These are phyloP conservation scores for Eucalyptus regnans DNA, from an alignment of 345 rosid genomes.

Conservation along the genomic window DNA sequence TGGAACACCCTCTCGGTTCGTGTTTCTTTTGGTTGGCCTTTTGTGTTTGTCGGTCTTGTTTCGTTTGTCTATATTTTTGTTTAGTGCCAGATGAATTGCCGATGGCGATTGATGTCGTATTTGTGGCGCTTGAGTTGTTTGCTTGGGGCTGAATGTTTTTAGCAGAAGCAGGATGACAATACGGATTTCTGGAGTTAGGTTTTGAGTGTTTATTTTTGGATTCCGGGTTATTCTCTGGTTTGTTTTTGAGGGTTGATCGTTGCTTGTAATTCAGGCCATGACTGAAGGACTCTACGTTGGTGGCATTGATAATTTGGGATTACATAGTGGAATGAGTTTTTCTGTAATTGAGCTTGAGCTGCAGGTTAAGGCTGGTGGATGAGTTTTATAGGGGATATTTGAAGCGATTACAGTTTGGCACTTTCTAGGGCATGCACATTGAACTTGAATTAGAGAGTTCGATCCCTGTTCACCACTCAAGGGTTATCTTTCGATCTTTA, in stretches of 20 bases:
- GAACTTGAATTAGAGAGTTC: not conserved
- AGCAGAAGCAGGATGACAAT: not conserved
- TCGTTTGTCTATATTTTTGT: not conserved
- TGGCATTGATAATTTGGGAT: not conserved
- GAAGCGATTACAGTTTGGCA: not conserved
- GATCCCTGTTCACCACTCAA: not conserved
- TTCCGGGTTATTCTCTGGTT: not conserved
- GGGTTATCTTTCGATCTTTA: not conserved
- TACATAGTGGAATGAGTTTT: not conserved
- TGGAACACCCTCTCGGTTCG: constrained; percentile 63
- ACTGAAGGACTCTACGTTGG: not conserved
- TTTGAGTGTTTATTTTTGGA: not conserved
- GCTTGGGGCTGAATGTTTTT: not conserved
- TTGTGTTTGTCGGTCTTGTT: not conserved
- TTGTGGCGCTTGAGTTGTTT: not conserved
- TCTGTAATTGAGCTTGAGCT: not conserved
- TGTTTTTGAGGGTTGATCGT: not conserved
- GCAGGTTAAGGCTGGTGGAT: not conserved
- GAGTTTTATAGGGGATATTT: not conserved
- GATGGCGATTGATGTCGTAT: not conserved
- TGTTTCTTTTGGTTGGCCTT: not conserved
- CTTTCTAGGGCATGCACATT: not conserved
- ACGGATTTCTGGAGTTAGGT: not conserved
- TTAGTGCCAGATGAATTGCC: not conserved
- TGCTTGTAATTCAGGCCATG: not conserved